Base-by-base conservation (phyloP, 163 green algal genomes). In the Prototheca wickerhamii region DNA sequence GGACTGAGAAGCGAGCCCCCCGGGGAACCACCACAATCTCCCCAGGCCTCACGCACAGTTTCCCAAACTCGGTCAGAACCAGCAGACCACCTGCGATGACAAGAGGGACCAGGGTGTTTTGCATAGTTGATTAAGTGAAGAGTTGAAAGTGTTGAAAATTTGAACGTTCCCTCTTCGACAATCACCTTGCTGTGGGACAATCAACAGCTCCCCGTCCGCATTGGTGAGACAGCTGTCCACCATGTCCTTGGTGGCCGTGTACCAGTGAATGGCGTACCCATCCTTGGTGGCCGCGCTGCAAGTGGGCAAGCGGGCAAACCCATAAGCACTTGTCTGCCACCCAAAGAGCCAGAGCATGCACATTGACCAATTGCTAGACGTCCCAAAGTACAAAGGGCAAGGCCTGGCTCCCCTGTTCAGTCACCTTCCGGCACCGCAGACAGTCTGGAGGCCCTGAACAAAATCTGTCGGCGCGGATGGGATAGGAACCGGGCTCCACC, bases 261-360 rank as follows among this genome's bases (percentile, higher is more conserved):
- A 98, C 34, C 96, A 72, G 75, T 98, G 90, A 32, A 98, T 89
- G 28, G 89, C 89, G 69, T 85, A 96, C 15, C 91, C 91, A 12
- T 85, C 79, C 71, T 95, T 96, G 17, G 29, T 58, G 4, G 67
- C 69, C 2, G 86, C 73, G 60, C 87, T 93, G 5, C n/a, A n/a
- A n/a, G n/a, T n/a, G n/a, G n/a, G n/a, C n/a, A n/a, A n/a, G n/a
- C n/a, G n/a, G n/a, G n/a, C n/a, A n/a, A n/a, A n/a, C n/a, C n/a
- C n/a, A n/a, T n/a, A n/a, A n/a, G n/a, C n/a, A n/a, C n/a, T n/a
- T n/a, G n/a, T n/a, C n/a, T n/a, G n/a, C n/a, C n/a, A n/a, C n/a
- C n/a, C n/a, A n/a, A n/a, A n/a, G n/a, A n/a, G n/a, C n/a, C n/a
- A n/a, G n/a, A n/a, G n/a, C n/a, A n/a, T n/a, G n/a, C n/a, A n/a